A percentile compares a stretch with the other conserved stretches of the same genome.
phyloP scores from a whole-genome alignment of 192 early-diverging fungal species.

The Dimargaris cristalligena region DNA sequence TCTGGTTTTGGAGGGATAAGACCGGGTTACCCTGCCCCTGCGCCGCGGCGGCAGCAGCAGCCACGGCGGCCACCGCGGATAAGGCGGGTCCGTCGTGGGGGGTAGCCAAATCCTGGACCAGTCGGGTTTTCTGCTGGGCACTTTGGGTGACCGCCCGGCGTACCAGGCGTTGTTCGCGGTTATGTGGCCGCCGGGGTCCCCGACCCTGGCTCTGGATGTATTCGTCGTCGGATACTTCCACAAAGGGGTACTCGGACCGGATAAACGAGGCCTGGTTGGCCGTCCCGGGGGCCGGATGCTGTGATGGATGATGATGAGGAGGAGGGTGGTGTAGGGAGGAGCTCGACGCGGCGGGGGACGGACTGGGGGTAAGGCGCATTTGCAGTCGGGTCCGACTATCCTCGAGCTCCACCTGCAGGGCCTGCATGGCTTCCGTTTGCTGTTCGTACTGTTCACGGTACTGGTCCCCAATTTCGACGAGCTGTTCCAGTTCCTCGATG shows the following conservation, averaged over 20 bases:
- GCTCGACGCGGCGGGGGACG: background rate
- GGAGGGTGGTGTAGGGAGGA: background rate
- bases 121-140: background rate
- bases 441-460: slow-evolving; percentile 8
- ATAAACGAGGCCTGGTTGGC: background rate
- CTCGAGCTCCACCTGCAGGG: slow-evolving; percentile 6
- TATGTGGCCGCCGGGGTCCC: background rate
- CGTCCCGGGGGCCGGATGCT: background rate
- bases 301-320: no score
- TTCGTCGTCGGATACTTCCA: slow-evolving; percentile 9
- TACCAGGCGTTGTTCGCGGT: slow-evolving; percentile 1
- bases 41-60: background rate
- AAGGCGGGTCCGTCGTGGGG: background rate
- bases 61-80: no score
- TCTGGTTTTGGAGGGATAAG: background rate
- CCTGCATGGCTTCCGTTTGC: slow-evolving; percentile 9
- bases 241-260: slow-evolving; percentile 6
- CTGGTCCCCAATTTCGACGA: slow-evolving; percentile 8
- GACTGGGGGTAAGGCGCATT: slow-evolving; percentile 6
- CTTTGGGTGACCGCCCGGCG: slow-evolving; percentile 6
- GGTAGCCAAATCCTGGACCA: background rate
- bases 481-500: slow-evolving; percentile 9
- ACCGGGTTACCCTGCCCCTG: no score
- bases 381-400: slow-evolving; percentile 9
- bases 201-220: slow-evolving; percentile 10